Conservation (phyloP, 2,329 filamentous ascomycete genomes). For the Samsoniella hepiali region DNA sequence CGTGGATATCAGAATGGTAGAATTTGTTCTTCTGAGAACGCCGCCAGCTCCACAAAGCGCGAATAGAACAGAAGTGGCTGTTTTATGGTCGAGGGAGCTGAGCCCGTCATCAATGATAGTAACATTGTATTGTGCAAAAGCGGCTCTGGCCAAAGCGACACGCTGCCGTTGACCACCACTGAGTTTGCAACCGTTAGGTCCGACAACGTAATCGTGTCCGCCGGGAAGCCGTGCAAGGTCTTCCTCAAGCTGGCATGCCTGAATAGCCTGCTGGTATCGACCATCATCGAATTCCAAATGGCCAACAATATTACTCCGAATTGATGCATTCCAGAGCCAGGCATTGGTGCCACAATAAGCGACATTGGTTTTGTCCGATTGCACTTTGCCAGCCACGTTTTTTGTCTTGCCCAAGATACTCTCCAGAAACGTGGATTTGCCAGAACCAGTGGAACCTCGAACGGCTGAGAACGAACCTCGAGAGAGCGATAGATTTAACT, state of each 20-base stretch:
- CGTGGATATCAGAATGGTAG: background rate
- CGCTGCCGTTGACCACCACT: slow-evolving; percentile 8
- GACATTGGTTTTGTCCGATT: background rate
- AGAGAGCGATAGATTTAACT: background rate
- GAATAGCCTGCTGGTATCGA: background rate
- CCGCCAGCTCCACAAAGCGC: background rate
- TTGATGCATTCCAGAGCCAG: background rate
- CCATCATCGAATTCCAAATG: background rate
- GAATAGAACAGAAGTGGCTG: background rate
- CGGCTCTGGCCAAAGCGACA: background rate
- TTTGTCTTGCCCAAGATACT: background rate
- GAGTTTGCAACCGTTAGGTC: background rate
- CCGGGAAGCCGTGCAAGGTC: background rate
- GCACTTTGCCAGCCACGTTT: background rate
- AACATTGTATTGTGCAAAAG: background rate
- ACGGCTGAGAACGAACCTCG: background rate
- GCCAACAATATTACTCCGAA: background rate
- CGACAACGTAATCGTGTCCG: background rate
- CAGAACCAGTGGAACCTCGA: background rate
- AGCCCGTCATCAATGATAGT: background rate
- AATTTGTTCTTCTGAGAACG: background rate
- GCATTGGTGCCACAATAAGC: background rate
- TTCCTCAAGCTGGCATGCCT: background rate
- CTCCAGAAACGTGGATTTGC: background rate
- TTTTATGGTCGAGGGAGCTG: background rate